A percentile compares a stretch with the other conserved stretches of the same genome.
Evolutionary conservation across 805 yeast genomes (phyloP).

Genomic region (Tetrapisispora phaffii): DNA sequence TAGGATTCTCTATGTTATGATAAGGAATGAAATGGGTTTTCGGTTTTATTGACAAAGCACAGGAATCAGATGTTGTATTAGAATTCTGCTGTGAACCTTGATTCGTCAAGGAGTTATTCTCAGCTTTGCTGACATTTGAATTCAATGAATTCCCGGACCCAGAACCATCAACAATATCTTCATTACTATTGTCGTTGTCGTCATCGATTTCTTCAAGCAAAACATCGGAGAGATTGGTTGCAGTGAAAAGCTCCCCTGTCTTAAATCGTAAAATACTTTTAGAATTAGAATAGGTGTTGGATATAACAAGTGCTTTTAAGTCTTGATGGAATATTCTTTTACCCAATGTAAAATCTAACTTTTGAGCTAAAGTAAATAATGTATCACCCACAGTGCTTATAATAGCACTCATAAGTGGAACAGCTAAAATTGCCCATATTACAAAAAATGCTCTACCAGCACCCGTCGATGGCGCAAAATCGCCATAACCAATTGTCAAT

Average conservation of each 20-base stretch:
- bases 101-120: not conserved
- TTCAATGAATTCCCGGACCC: not conserved
- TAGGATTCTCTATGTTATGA: not conserved
- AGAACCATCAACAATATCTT: not conserved
- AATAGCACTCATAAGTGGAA: slow-evolving; percentile 78
- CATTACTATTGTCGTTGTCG: slow-evolving; percentile 1
- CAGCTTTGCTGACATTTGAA: not conserved
- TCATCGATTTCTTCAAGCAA: slow-evolving; percentile 1
- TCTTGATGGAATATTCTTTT: slow-evolving; percentile 8
- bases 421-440: slow-evolving; percentile 72
- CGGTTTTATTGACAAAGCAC: not conserved
- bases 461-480: slow-evolving; percentile 48
- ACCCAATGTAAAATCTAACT: slow-evolving; percentile 14
- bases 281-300: not conserved
- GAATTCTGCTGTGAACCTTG: not conserved
- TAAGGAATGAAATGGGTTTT: not conserved
- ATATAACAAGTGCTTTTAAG: slow-evolving; percentile 7
- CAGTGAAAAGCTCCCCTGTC: slow-evolving; percentile 6
- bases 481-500: slow-evolving; percentile 81
- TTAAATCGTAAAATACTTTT: slow-evolving; percentile 6
- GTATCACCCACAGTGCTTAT: slow-evolving; percentile 62
- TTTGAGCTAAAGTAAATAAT: slow-evolving; percentile 16
- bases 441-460: slow-evolving; percentile 69
- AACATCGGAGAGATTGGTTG: not conserved
- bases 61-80: not conserved